Evolutionary conservation across 2,329 filamentous ascomycete species (phyloP).

Genomic region (Colletotrichum sp.): DNA sequence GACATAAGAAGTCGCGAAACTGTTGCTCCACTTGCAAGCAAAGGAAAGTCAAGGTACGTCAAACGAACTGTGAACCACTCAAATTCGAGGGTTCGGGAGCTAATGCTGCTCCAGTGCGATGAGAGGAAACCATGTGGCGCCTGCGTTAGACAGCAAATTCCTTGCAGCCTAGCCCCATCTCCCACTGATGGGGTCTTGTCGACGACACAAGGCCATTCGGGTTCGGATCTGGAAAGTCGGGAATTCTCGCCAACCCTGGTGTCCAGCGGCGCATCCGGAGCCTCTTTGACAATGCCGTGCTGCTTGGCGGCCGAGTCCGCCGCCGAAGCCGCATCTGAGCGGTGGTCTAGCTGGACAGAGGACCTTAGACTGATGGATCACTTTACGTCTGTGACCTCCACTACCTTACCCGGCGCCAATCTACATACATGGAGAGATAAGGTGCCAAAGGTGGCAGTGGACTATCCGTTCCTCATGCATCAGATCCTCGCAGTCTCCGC

Average conservation of each 20-base stretch:
- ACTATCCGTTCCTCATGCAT: background rate
- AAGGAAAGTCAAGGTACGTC: background rate
- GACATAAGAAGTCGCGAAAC: background rate
- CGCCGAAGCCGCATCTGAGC: background rate
- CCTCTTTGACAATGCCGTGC: background rate
- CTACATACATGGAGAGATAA: background rate
- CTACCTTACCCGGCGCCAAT: background rate
- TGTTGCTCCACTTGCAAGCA: background rate
- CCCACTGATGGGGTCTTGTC: background rate
- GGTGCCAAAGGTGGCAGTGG: accelerated
- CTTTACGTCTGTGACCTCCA: background rate
- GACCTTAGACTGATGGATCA: background rate
- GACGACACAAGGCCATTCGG: background rate
- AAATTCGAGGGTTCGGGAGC: accelerated
- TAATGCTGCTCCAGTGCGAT: background rate
- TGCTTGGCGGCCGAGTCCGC: background rate
- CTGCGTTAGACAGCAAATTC: background rate
- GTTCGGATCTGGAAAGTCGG: background rate
- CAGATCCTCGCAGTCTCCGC: background rate
- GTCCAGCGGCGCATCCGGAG: background rate
- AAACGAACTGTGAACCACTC: background rate
- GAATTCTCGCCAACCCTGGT: background rate
- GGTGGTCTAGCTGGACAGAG: background rate
- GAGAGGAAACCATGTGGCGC: background rate
- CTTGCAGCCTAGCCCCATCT: background rate